These are phyloP conservation scores for Phytopythium chamaehyphon DNA, from an alignment of 352 stramenopile species.

Conservation along the genomic window DNA sequence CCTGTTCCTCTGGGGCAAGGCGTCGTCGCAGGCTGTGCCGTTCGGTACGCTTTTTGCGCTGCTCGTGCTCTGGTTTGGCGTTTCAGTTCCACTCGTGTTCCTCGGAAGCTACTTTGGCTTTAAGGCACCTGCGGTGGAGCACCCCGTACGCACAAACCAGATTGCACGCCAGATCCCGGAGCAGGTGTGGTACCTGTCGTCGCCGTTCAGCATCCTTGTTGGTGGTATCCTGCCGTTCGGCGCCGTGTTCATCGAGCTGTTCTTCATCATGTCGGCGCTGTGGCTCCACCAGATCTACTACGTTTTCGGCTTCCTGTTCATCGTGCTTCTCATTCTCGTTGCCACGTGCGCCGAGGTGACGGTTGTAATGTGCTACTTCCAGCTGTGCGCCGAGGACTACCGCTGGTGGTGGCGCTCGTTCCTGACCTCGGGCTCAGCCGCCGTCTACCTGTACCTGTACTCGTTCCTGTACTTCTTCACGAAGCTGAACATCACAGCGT, in stretches of 20 bases:
- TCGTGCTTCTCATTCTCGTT: slow-evolving; percentile 97
- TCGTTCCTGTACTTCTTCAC: slow-evolving; percentile 98
- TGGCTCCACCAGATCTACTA: slow-evolving; percentile 99
- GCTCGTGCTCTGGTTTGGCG: slow-evolving; percentile 97
- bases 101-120: slow-evolving; percentile 97
- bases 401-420: slow-evolving; percentile 98
- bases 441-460: slow-evolving; percentile 99
- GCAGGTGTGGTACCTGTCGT: slow-evolving; percentile 95
- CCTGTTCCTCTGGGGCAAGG: slow-evolving; percentile 90
- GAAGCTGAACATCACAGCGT: slow-evolving; percentile 96
- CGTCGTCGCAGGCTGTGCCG: slow-evolving; percentile 86
- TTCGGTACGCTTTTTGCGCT: slow-evolving; percentile 97
- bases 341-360: slow-evolving; percentile 98
- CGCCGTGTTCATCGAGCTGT: slow-evolving; percentile 99
- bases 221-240: slow-evolving; percentile 99
- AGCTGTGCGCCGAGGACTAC: slow-evolving; percentile 99
- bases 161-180: slow-evolving; percentile 91
- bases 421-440: slow-evolving; percentile 93
- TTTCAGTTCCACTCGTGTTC: slow-evolving; percentile 98
- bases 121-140: slow-evolving; percentile 80
- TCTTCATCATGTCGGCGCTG: slow-evolving; percentile 99
- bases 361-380: slow-evolving; percentile 99
- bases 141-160: slow-evolving; percentile 89
- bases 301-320: slow-evolving; percentile 99
- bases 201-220: slow-evolving; percentile 93